A percentile compares a stretch with the other conserved stretches of the same genome.
phyloP scores from a whole-genome alignment of 768 basidiomycete genomes.

The Chlorophyllum brunneum region DNA sequence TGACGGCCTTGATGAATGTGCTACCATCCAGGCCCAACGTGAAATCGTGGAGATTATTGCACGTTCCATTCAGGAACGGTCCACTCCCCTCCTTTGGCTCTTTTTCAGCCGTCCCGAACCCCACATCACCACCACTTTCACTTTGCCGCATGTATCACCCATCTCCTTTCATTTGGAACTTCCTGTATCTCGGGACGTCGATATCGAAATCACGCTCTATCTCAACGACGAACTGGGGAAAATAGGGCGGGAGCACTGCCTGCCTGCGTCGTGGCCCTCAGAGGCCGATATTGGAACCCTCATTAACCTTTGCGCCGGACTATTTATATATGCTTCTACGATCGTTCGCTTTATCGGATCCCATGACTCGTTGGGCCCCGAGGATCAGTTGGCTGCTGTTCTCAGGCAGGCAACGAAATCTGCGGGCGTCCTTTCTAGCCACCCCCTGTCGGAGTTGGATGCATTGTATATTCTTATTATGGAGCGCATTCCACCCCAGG shows the following conservation, averaged over 20 bases:
- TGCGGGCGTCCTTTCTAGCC: not conserved
- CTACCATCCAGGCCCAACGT: not conserved
- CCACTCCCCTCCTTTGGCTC: conserved; percentile 3
- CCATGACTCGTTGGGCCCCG: not conserved
- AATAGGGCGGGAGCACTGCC: not conserved
- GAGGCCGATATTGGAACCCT: not conserved
- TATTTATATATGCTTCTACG: conserved; percentile 4
- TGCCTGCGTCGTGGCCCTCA: conserved; percentile 3
- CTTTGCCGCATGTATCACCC: not conserved
- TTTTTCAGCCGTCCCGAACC: not conserved
- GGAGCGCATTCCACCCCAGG: not conserved
- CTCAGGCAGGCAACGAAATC: not conserved
- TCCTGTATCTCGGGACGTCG: conserved; percentile 8
- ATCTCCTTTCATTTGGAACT: not conserved
- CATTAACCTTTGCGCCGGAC: conserved; percentile 1
- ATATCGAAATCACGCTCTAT: conserved; percentile 6
- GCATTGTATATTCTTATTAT: conserved; percentile 3
- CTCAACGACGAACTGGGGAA: conserved; percentile 1
- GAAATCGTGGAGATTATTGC: not conserved
- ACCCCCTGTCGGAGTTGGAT: conserved; percentile 2
- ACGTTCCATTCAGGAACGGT: not conserved
- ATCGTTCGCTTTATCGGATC: conserved; percentile 7
- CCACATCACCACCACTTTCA: conserved; percentile 7
- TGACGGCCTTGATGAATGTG: conserved; percentile 5
- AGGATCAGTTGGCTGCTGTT: not conserved